phyloP scores from a whole-genome alignment of 306 rosid species.

The Lablab purpureus region DNA sequence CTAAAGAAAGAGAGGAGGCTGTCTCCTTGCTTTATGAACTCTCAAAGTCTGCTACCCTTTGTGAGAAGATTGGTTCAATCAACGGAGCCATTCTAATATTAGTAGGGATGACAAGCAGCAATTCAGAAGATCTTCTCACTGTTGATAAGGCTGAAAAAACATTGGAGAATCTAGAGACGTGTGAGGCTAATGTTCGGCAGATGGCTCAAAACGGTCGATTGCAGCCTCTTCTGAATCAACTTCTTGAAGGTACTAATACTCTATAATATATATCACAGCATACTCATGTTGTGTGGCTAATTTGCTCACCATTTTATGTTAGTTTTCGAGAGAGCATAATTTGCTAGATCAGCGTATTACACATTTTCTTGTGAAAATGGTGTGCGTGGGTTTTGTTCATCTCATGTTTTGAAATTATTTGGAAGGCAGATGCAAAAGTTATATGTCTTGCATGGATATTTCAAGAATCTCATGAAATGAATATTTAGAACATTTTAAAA shows the following conservation, averaged over 20 bases:
- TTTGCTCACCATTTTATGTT: conserved; percentile 18
- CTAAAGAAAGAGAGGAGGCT: conserved; percentile 93
- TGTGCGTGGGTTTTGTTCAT: conserved; percentile 18
- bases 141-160: conserved; percentile 84
- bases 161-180: conserved; percentile 83
- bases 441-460: conserved; percentile 22
- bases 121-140: conserved; percentile 78
- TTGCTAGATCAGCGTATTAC: conserved; percentile 8
- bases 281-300: not conserved
- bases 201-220: conserved; percentile 96
- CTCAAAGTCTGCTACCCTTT: conserved; percentile 80
- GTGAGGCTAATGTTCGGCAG: conserved; percentile 87
- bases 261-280: conserved; percentile 14
- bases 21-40: conserved; percentile 94
- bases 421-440: not conserved
- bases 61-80: conserved; percentile 92
- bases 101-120: conserved; percentile 97
- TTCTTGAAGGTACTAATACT: conserved; percentile 80
- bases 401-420: conserved; percentile 1
- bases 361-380: conserved; percentile 22
- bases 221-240: conserved; percentile 83
- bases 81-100: conserved; percentile 94
- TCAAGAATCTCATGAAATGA: conserved; percentile 6
- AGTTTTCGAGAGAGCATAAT: conserved; percentile 33
- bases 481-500: not conserved